Evolutionary conservation across 2,329 filamentous ascomycete genomes (phyloP).

Genomic region (Paecilomyces fulvus): DNA sequence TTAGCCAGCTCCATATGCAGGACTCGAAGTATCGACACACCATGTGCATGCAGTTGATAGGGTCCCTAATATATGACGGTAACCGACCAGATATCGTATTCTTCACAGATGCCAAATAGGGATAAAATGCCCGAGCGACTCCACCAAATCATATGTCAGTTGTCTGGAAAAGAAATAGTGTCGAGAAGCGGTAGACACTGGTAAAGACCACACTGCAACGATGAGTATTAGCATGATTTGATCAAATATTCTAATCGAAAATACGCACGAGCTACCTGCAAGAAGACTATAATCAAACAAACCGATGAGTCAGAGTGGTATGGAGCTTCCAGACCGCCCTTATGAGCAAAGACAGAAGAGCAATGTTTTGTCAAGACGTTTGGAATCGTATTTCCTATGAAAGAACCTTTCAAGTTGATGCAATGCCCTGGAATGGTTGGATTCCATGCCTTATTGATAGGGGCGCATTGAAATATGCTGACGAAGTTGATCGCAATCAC

Average conservation of each 20-base stretch:
- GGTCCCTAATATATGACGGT: background rate
- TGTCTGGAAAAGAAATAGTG: background rate
- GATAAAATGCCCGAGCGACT: no score
- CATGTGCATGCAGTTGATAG: no score
- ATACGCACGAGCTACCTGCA: background rate
- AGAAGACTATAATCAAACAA: background rate
- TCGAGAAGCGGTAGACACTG: background rate
- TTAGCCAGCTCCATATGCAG: no score
- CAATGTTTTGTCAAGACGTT: constrained; percentile 20
- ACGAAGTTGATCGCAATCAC: constrained; percentile 41
- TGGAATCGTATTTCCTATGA: constrained; percentile 43
- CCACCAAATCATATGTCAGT: background rate
- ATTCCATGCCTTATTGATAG: constrained; percentile 44
- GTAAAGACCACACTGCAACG: background rate
- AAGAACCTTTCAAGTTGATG: constrained; percentile 43
- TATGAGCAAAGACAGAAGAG: constrained; percentile 17
- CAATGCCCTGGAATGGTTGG: constrained; percentile 38
- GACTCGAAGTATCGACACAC: background rate
- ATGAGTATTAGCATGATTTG: background rate
- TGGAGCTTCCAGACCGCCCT: constrained; percentile 17
- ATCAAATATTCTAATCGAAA: background rate
- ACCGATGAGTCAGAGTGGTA: background rate
- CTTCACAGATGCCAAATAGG: no score
- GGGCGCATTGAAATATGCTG: constrained; percentile 46
- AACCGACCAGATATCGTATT: no score